Percentiles rank a stretch among this genome's conserved stretches.
Evolutionary conservation across 225 moss, liverwort and hornwort genomes (phyloP).

Genomic region (Physcomitrium patens): DNA sequence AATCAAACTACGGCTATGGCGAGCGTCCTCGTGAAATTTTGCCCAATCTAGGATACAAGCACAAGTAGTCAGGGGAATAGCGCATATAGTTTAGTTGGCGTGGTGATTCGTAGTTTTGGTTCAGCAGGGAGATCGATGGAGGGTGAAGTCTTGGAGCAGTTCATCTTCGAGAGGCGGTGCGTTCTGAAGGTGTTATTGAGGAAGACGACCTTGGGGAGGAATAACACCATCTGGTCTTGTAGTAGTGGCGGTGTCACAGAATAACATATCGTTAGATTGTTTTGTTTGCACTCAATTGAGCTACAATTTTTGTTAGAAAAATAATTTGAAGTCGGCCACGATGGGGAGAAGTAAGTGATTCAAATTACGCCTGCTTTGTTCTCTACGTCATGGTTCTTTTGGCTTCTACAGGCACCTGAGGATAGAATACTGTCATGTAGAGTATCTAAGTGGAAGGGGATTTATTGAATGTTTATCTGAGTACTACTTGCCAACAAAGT

Average conservation of each 20-base stretch:
- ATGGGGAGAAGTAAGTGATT: conserved; percentile 48
- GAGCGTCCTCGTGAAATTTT: background rate
- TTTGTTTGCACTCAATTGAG: conserved; percentile 8
- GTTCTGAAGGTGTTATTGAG: conserved; percentile 21
- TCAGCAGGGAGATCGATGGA: conserved; percentile 30
- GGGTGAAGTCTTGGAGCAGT: conserved; percentile 23
- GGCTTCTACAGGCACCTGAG: background rate
- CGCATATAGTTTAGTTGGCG: background rate
- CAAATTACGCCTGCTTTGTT: background rate
- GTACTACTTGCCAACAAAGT: background rate
- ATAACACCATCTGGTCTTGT: conserved; percentile 28
- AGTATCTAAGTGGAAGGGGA: background rate
- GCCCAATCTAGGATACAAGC: background rate
- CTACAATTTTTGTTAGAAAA: background rate
- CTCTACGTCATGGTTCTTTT: background rate
- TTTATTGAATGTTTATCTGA: background rate
- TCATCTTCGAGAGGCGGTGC: conserved; percentile 20
- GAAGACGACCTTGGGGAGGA: conserved; percentile 30
- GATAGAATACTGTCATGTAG: background rate
- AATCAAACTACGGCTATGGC: background rate
- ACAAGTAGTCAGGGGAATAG: background rate
- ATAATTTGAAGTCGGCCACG: conserved; percentile 11
- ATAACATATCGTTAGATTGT: conserved; percentile 26
- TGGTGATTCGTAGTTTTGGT: background rate
- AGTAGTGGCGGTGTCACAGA: conserved; percentile 24